A percentile compares a stretch with the other conserved stretches of the same genome.
These are phyloP conservation scores for Diplosphaera chodatii DNA, from an alignment of 139 green algal genomes.

Conservation along the genomic window DNA sequence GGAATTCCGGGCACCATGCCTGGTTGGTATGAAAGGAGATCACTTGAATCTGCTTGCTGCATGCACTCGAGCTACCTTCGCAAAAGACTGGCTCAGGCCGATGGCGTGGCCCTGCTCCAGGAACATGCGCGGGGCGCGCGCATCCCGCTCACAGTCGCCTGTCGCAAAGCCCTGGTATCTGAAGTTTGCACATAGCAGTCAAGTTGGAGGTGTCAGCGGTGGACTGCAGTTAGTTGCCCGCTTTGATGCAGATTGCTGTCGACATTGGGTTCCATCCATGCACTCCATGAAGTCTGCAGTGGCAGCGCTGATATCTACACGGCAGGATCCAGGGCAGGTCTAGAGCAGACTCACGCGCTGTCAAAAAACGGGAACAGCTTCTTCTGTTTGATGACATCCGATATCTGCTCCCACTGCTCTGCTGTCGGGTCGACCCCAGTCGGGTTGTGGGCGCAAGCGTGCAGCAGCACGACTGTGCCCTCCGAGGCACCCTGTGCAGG, in stretches of 20 bases:
- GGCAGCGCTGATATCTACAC: too few species aligned
- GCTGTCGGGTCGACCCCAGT: constrained; percentile 85
- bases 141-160: constrained; percentile 77
- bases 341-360: constrained; percentile 69
- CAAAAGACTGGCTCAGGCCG: constrained; percentile 58
- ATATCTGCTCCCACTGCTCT: constrained; percentile 75
- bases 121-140: constrained; percentile 69
- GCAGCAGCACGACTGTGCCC: constrained; percentile 79
- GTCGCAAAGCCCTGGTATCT: constrained; percentile 74
- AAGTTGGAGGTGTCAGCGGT: too few species aligned
- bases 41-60: too few species aligned
- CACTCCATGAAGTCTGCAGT: too few species aligned
- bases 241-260: too few species aligned
- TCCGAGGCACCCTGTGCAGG: constrained; percentile 44
- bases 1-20: too few species aligned
- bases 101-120: constrained; percentile 62
- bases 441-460: constrained; percentile 91
- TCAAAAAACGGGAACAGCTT: constrained; percentile 86
- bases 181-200: too few species aligned
- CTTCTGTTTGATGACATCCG: constrained; percentile 58
- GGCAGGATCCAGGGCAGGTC: too few species aligned
- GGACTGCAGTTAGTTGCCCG: too few species aligned
- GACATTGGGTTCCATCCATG: too few species aligned
- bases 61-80: too few species aligned
- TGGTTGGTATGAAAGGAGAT: too few species aligned